Evolutionary conservation across 2,329 filamentous ascomycete species (phyloP).

Genomic region (Alternaria viburni): DNA sequence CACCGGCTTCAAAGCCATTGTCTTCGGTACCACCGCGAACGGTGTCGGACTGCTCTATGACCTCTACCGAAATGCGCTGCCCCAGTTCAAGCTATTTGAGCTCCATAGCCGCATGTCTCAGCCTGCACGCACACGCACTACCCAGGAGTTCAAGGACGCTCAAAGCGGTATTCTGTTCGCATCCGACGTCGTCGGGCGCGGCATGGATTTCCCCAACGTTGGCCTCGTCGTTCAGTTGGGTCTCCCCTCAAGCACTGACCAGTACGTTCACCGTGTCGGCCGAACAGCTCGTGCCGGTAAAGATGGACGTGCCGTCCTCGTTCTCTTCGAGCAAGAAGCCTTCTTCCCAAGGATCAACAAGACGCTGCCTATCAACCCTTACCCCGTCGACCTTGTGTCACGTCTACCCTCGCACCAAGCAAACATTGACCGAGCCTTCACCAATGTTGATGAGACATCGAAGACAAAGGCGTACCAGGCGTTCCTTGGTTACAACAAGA

Average conservation of each 20-base stretch:
- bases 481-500: constrained; percentile 57
- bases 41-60: constrained; percentile 53
- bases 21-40: constrained; percentile 57
- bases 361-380: constrained; percentile 58
- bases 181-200: constrained; percentile 55
- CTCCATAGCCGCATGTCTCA: constrained; percentile 55
- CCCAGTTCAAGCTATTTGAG: constrained; percentile 49
- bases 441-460: constrained; percentile 47
- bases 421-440: constrained; percentile 44
- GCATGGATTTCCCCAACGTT: constrained; percentile 60
- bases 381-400: constrained; percentile 52
- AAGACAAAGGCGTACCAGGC: constrained; percentile 56
- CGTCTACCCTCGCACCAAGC: constrained; percentile 41
- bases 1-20: constrained; percentile 53
- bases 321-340: constrained; percentile 59
- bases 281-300: constrained; percentile 52
- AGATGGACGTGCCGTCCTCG: constrained; percentile 60
- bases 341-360: constrained; percentile 60
- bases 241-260: constrained; percentile 58
- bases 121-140: constrained; percentile 51
- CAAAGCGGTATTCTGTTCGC: constrained; percentile 59
- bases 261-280: constrained; percentile 52
- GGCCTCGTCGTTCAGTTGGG: constrained; percentile 58
- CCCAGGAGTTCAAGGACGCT: constrained; percentile 54
- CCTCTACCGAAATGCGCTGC: constrained; percentile 43